A percentile compares a stretch with the other conserved stretches of the same genome.
Evolutionary conservation across 2,329 filamentous ascomycete species (phyloP).

Genomic region (Didymella exigua): DNA sequence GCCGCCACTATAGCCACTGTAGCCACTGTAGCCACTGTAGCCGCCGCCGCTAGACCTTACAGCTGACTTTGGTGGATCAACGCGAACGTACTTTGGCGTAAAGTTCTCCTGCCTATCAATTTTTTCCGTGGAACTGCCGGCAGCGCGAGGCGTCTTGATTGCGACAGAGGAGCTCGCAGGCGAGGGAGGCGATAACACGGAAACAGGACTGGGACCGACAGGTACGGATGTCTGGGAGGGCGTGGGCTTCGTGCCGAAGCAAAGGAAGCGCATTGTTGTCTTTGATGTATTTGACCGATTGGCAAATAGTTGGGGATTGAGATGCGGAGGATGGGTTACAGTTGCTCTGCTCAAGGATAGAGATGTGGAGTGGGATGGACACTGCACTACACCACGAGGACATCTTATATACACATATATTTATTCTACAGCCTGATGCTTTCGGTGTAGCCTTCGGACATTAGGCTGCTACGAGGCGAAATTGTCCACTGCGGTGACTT

Average conservation of each 20-base stretch:
- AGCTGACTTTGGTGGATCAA: background rate
- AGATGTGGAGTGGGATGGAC: background rate
- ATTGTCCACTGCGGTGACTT: constrained; percentile 10
- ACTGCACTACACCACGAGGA: background rate
- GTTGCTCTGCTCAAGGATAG: too few relatives aligned
- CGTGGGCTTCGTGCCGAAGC: constrained; percentile 8
- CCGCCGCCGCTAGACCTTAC: background rate
- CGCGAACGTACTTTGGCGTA: background rate
- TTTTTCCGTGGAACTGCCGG: background rate
- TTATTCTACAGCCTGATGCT: background rate
- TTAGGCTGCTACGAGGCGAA: constrained; percentile 6
- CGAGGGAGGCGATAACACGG: background rate
- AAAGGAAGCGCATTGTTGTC: constrained; percentile 2
- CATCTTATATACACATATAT: background rate
- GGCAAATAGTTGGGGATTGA: background rate
- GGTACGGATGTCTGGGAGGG: background rate
- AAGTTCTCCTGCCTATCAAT: too few relatives aligned
- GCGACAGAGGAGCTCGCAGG: background rate
- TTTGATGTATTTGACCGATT: too few relatives aligned
- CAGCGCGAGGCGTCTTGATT: background rate
- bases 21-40: background rate
- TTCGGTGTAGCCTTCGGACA: background rate
- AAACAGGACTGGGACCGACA: background rate
- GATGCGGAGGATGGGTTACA: background rate
- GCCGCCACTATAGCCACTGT: background rate